Percentiles rank a stretch among this genome's conserved stretches.
Evolutionary conservation across 768 basidiomycete species (phyloP).

Genomic region (Strobilomyces echinocephalus): DNA sequence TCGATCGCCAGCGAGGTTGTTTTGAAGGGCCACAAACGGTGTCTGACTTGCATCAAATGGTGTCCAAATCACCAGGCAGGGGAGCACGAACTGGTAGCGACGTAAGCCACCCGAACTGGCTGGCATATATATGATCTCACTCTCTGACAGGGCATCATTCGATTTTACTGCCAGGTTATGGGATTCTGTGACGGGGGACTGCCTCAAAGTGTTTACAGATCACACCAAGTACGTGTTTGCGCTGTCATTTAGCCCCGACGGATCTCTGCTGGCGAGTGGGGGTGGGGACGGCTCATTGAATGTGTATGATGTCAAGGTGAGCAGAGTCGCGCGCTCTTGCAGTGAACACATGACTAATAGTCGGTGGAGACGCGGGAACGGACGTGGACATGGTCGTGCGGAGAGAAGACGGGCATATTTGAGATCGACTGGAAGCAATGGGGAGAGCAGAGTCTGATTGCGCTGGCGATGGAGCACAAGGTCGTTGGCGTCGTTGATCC

Average conservation of each 20-base stretch:
- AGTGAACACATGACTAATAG: slow-evolving; percentile 4
- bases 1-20: slow-evolving; percentile 26
- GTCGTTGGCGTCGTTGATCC: slow-evolving; percentile 67
- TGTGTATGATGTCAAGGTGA: slow-evolving; percentile 65
- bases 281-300: slow-evolving; percentile 74
- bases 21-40: slow-evolving; percentile 60
- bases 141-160: slow-evolving; percentile 59
- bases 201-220: slow-evolving; percentile 65
- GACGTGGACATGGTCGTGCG: slow-evolving; percentile 62
- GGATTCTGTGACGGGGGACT: slow-evolving; percentile 75
- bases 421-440: slow-evolving; percentile 72
- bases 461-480: slow-evolving; percentile 63
- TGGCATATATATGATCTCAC: slow-evolving; percentile 1
- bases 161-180: slow-evolving; percentile 78
- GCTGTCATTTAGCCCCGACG: slow-evolving; percentile 70
- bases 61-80: slow-evolving; percentile 48
- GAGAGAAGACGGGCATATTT: slow-evolving; percentile 62
- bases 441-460: slow-evolving; percentile 53
- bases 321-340: slow-evolving; percentile 30
- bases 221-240: slow-evolving; percentile 72
- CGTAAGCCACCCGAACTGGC: slow-evolving; percentile 43
- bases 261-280: slow-evolving; percentile 68
- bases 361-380: slow-evolving; percentile 40
- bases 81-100: slow-evolving; percentile 61
- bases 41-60: slow-evolving; percentile 68